Evolutionary conservation across 345 rosid species (phyloP).

Genomic region (Populus ilicifolia): DNA sequence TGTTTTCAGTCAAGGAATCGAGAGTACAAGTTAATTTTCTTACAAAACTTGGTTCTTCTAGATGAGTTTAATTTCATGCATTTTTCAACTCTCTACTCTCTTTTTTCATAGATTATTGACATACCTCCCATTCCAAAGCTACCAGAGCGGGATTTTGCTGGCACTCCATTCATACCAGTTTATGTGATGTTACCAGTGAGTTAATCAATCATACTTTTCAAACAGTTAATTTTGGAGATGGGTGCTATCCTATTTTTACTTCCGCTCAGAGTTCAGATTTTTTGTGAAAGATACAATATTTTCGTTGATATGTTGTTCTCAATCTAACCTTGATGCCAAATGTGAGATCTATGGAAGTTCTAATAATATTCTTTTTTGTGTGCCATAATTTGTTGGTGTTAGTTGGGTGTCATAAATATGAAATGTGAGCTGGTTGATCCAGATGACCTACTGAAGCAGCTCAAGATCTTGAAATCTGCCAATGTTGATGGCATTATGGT

Average conservation of each 20-base stretch:
- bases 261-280: background rate
- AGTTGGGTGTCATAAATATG: slow-evolving; percentile 91
- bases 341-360: background rate
- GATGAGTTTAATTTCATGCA: background rate
- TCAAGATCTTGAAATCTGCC: slow-evolving; percentile 69
- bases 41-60: background rate
- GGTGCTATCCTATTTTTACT: background rate
- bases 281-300: background rate
- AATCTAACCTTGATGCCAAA: background rate
- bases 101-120: slow-evolving; percentile 43
- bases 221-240: background rate
- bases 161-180: slow-evolving; percentile 77
- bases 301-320: slow-evolving; percentile 7
- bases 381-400: slow-evolving; percentile 22
- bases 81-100: background rate
- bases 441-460: slow-evolving; percentile 73
- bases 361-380: slow-evolving; percentile 8
- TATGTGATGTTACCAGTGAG: slow-evolving; percentile 97
- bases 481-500: slow-evolving; percentile 82
- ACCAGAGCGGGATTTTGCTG: slow-evolving; percentile 76
- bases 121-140: slow-evolving; percentile 54
- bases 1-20: background rate
- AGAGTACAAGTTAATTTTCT: background rate
- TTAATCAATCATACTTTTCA: slow-evolving; percentile 11
- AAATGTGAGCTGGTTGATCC: slow-evolving; percentile 90